Evolutionary conservation across 2,329 filamentous ascomycete genomes (phyloP), one percentile per base, ranked within the genome.

Genomic region (Aspergillus chevalieri): DNA sequence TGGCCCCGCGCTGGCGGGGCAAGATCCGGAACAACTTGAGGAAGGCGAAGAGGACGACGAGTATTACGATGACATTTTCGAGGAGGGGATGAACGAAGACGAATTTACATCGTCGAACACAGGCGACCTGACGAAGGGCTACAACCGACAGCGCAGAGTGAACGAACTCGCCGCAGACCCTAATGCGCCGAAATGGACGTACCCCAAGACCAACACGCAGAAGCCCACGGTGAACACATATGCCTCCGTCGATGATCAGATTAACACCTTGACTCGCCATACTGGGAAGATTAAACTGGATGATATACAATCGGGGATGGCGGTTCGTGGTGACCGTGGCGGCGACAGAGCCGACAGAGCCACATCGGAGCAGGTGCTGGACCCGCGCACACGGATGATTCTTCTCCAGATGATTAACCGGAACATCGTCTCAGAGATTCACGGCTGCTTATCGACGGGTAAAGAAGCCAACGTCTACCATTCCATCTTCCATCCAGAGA

Each of bases 391-490:
- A 12, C 86, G 91, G 58, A 95, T 96, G 89, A 91, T 98, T 53
- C 76, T 98, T 47, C 78, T 96, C 56, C 89, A 96, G 73, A 89
- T 98, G 80, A 92, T 97, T 75, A 96, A 97, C 69, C 84, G 89
- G 30, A 86, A 89, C 52, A 78, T 92, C 54, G 84, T 98, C 45
- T 88, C 86, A 50, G 91, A 96, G 69, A 85, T 98, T 46, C 90
- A 98, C 67, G 93, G 94, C 43, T 93, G 93, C 65, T 81, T 98
- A 59, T 95, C 89, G 53, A 98, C 93, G 0, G 93, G 93, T 49
- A 98, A 98, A 69, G 93, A 98, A 71, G 93, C 93, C 52, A 98
- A 98, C 67, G 93, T 98, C 22, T 98, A 98, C 72, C 89, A 94
- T 55, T 90, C 92, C 15, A 79, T 95, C 9, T 80, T 83, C 3